A percentile compares a stretch with the other conserved stretches of the same genome.
Evolutionary conservation across 73 alveolate species (phyloP).

Genomic region (Paramecium caudatum): DNA sequence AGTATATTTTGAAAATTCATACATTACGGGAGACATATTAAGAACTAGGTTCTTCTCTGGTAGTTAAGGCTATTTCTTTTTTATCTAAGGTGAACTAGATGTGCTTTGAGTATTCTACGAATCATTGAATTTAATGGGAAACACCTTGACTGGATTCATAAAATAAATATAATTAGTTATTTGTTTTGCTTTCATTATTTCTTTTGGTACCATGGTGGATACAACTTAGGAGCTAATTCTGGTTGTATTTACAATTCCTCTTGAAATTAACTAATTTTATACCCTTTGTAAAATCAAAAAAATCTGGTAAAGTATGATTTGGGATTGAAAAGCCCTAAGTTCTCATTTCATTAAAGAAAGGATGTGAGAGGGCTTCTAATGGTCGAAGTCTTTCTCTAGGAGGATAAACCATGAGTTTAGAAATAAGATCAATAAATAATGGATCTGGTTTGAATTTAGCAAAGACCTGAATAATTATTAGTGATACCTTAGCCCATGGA

Average conservation of each 20-base stretch:
- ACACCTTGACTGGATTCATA: constrained; percentile 69
- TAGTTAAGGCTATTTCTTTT: not conserved
- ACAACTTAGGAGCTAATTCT: constrained; percentile 49
- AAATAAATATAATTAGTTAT: constrained; percentile 2
- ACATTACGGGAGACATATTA: constrained; percentile 42
- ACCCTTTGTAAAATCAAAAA: constrained; percentile 74
- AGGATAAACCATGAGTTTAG: constrained; percentile 87
- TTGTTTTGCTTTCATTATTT: constrained; percentile 52
- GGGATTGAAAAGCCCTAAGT: not conserved
- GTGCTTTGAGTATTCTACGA: constrained; percentile 31
- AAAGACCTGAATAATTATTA: constrained; percentile 58
- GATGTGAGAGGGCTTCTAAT: constrained; percentile 89
- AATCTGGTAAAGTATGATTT: constrained; percentile 44
- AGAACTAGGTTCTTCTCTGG: not conserved
- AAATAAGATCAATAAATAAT: constrained; percentile 80
- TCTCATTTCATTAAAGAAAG: constrained; percentile 92
- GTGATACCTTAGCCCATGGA: constrained; percentile 84
- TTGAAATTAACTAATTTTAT: not conserved
- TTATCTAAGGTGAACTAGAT: constrained; percentile 23
- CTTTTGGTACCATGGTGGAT: constrained; percentile 70
- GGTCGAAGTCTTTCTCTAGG: constrained; percentile 90
- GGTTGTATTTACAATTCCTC: constrained; percentile 74
- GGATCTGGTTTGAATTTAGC: constrained; percentile 36
- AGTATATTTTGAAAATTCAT: not conserved
- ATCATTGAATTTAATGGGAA: constrained; percentile 45